Conservation (phyloP, 345 rosid species). For the Erysimum cheiranthoides region DNA sequence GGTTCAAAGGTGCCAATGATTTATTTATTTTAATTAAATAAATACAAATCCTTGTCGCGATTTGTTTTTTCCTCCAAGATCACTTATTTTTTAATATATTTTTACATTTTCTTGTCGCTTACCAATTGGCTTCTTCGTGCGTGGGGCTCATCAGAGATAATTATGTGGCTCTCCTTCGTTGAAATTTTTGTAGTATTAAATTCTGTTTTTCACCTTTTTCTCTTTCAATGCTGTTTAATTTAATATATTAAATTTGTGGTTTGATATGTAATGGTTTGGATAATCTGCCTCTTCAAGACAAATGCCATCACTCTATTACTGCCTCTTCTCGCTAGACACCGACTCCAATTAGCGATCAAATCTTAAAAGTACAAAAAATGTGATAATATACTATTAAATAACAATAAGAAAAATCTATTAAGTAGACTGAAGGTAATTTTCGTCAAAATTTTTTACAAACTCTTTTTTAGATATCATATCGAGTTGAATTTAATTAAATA, state of each 20-base stretch:
- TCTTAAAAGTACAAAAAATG: background rate
- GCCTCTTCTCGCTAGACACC: conserved; percentile 33
- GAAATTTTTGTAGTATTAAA: background rate
- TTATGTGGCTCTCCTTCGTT: conserved; percentile 45
- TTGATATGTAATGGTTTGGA: conserved; percentile 30
- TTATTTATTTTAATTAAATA: conserved; percentile 29
- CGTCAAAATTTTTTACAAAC: background rate
- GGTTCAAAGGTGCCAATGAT: conserved; percentile 53
- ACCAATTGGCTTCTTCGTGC: conserved; percentile 36
- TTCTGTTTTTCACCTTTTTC: background rate
- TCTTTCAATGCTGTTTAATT: conserved; percentile 1
- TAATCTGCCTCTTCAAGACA: conserved; percentile 47
- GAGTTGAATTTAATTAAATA: no score
- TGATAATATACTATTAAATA: background rate
- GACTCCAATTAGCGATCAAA: background rate
- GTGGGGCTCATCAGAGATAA: conserved; percentile 29
- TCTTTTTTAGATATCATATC: background rate
- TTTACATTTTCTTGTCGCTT: conserved; percentile 39
- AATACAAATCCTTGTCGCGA: conserved; percentile 36
- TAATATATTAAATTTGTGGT: conserved; percentile 30
- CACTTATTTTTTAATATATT: conserved; percentile 26
- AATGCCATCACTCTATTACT: conserved; percentile 29
- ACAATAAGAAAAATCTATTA: conserved; percentile 12
- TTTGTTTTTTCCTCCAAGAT: conserved; percentile 30
- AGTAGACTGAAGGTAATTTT: background rate